These are phyloP conservation scores for Pythium oligandrum DNA, from an alignment of 352 stramenopile species.

Conservation along the genomic window DNA sequence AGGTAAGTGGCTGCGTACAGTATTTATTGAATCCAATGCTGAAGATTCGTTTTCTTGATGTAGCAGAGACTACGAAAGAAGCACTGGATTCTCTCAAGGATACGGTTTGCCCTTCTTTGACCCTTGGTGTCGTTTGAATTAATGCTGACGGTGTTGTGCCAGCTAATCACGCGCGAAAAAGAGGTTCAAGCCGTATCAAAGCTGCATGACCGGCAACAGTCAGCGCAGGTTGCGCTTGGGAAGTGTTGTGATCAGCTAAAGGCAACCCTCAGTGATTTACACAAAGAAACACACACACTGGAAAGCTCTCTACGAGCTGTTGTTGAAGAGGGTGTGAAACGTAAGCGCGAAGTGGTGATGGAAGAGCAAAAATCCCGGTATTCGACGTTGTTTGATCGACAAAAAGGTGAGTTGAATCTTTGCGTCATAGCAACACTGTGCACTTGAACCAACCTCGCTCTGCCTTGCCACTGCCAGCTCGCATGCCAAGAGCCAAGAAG, in stretches of 20 bases:
- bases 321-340: slow-evolving; percentile 1
- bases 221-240: background rate
- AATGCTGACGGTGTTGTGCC: background rate
- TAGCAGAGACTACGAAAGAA: too few species aligned
- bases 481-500: too few species aligned
- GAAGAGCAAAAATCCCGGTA: background rate
- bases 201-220: background rate
- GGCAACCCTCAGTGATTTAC: background rate
- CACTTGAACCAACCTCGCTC: background rate
- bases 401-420: slow-evolving; percentile 5
- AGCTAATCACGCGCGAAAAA: slow-evolving; percentile 2
- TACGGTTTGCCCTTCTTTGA: too few species aligned
- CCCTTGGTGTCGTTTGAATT: too few species aligned
- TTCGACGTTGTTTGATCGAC: slow-evolving; percentile 4
- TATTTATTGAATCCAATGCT: too few species aligned
- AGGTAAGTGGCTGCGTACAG: too few species aligned
- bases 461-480: too few species aligned
- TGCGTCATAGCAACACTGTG: background rate
- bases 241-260: background rate
- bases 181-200: background rate
- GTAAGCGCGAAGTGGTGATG: background rate
- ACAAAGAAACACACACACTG: slow-evolving; percentile 1
- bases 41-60: too few species aligned
- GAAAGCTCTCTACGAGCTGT: background rate
- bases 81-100: too few species aligned